phyloP scores from a whole-genome alignment of 495 filamentous ascomycete species.

The Platismatia glauca region DNA sequence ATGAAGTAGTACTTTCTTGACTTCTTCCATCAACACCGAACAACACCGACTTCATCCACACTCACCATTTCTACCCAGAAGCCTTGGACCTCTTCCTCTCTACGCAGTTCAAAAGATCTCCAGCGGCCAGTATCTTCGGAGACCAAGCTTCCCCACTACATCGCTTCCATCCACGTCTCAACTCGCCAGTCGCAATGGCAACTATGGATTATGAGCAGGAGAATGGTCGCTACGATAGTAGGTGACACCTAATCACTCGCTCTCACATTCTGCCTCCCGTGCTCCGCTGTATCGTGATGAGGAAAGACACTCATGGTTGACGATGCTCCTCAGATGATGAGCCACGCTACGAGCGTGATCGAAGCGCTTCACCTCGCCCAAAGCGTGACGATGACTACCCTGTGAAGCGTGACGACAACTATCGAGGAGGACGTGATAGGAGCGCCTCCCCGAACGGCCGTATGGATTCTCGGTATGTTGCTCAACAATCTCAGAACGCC shows the following conservation, averaged over 20 bases:
- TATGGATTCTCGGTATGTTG: conserved; percentile 61
- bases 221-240: conserved; percentile 80
- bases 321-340: conserved; percentile 49
- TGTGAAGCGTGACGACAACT: conserved; percentile 37
- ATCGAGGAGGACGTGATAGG: conserved; percentile 62
- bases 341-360: conserved; percentile 74
- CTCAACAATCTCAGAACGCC: background rate
- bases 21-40: conserved; percentile 11
- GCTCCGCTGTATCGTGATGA: background rate
- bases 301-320: background rate
- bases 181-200: conserved; percentile 32
- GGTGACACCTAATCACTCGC: conserved; percentile 29
- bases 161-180: background rate
- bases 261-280: conserved; percentile 5
- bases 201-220: conserved; percentile 79
- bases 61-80: background rate
- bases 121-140: background rate
- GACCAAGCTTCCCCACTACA: background rate
- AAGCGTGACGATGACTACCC: conserved; percentile 42
- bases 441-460: conserved; percentile 67
- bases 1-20: too few species aligned
- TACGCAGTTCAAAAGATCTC: background rate
- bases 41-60: conserved; percentile 5
- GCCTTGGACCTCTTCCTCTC: background rate
- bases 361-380: conserved; percentile 87